These are phyloP conservation scores for Spiromastix sp. DNA, from an alignment of 2,329 filamentous ascomycete species.

Conservation along the genomic window DNA sequence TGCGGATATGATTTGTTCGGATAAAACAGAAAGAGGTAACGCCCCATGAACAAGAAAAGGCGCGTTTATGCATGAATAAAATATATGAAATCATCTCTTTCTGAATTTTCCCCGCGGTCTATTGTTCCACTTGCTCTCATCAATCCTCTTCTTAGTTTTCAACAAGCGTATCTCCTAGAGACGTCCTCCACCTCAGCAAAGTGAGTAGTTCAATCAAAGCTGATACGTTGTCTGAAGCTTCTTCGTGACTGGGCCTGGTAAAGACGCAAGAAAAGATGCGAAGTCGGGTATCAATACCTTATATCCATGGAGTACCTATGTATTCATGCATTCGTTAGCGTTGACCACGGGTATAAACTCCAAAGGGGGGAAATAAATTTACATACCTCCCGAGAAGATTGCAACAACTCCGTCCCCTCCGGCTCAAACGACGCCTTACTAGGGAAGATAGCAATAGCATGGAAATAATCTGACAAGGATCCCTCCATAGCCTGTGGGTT, in stretches of 20 bases:
- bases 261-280: slow-evolving; percentile 34
- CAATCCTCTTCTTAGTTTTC: no score
- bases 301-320: slow-evolving; percentile 36
- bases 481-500: slow-evolving; percentile 92
- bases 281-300: slow-evolving; percentile 39
- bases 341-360: no score
- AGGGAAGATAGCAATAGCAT: slow-evolving; percentile 63
- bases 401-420: slow-evolving; percentile 49
- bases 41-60: no score
- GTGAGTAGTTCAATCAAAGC: slow-evolving; percentile 28
- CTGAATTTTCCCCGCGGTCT: no score
- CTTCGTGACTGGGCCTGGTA: slow-evolving; percentile 28
- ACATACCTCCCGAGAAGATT: slow-evolving; percentile 66
- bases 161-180: no score
- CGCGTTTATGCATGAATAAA: no score
- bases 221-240: slow-evolving; percentile 34
- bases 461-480: slow-evolving; percentile 71
- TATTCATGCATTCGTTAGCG: slow-evolving; percentile 7
- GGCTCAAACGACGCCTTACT: slow-evolving; percentile 53
- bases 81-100: no score
- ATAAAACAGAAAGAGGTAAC: no score
- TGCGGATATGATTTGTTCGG: no score
- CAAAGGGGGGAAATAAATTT: not conserved
- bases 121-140: no score
- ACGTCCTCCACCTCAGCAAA: no score